phyloP scores from a whole-genome alignment of 345 rosid genomes.

The Sonneratia alba region DNA sequence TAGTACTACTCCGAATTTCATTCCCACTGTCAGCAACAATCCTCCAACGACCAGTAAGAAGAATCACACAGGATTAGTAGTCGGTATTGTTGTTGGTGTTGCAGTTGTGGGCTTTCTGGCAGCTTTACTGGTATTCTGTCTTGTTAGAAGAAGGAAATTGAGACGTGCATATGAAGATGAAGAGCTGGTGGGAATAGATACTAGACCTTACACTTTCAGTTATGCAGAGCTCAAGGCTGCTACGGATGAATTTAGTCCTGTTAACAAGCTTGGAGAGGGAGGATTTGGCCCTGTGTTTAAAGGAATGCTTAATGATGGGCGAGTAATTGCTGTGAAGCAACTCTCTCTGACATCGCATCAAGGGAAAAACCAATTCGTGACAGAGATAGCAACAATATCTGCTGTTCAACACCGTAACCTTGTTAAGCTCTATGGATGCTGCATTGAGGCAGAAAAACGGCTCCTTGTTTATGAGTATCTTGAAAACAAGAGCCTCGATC shows the following conservation, averaged over 20 bases:
- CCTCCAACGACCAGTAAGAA: constrained; percentile 34
- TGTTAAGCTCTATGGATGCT: constrained; percentile 59
- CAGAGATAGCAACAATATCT: constrained; percentile 68
- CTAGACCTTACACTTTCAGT: constrained; percentile 51
- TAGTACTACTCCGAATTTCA: constrained; percentile 25
- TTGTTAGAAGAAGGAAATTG: not conserved
- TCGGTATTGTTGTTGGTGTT: constrained; percentile 1
- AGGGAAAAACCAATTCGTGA: constrained; percentile 58
- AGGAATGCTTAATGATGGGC: constrained; percentile 46
- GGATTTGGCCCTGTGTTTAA: constrained; percentile 71
- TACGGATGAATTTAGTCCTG: constrained; percentile 48
- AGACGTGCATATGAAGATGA: constrained; percentile 4
- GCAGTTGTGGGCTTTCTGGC: not conserved
- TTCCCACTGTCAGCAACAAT: constrained; percentile 45
- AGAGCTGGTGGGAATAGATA: constrained; percentile 46
- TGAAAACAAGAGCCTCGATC: constrained; percentile 62
- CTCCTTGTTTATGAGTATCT: constrained; percentile 67
- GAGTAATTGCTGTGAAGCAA: constrained; percentile 59
- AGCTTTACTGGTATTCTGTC: not conserved
- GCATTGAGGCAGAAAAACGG: constrained; percentile 42
- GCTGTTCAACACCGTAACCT: constrained; percentile 54
- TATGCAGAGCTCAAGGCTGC: constrained; percentile 53
- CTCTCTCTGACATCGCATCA: constrained; percentile 56
- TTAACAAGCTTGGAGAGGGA: constrained; percentile 79
- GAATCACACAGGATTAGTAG: not conserved